Evolutionary conservation across 208 protist species (phyloP), one percentile per base, ranked within the genome.

Genomic region (Trypanosomatidae sp.): DNA sequence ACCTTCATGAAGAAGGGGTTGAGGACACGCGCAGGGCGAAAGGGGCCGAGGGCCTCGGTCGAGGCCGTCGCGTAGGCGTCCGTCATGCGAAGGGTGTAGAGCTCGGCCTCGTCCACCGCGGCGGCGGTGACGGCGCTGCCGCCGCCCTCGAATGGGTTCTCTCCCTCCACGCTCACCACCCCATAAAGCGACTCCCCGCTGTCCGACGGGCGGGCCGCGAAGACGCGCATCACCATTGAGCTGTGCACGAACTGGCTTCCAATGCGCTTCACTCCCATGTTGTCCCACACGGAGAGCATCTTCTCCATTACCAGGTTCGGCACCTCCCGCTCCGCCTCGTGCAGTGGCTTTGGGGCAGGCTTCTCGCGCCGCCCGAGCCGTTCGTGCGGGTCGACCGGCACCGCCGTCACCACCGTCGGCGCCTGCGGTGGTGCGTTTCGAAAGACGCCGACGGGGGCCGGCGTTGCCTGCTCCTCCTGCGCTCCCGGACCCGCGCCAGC

Each of bases 171-270:
- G 53, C 50, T 77, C 25, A 90, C 49, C 30, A 66, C 56, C 17
- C 84, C 84, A 64, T 92, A 92, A 53, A 87, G 71, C 3, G 77
- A 73, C 69, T 86, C 82, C 9, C 70, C 74, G 46, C 79, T 65
- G 41, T 79, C 83, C 6, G 82, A 79, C 17, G 85, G 82, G 28
- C 68, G 81, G 8, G 86, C 91, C 2, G 93, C 93, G 71, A 92
- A 94, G 22, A 97, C 91, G 39, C 89, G 91, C 83, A 95, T 87
- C 39, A 97, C 80, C 93, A 95, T 95, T 12, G 84, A 93, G 68
- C 93, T 97, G 80, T 95, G 93, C 59, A 95, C 76, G 80, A 97
- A 97, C 22, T 82, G 74, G 30, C 67, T 69, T 9, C 85, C 90
- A 17, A 95, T 74, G 25, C 91, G 73, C 69, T 81, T 85, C 53